These are phyloP conservation scores for Leccinum pachyderme DNA, from an alignment of 1,284 basidiomycete genomes.

Conservation along the genomic window DNA sequence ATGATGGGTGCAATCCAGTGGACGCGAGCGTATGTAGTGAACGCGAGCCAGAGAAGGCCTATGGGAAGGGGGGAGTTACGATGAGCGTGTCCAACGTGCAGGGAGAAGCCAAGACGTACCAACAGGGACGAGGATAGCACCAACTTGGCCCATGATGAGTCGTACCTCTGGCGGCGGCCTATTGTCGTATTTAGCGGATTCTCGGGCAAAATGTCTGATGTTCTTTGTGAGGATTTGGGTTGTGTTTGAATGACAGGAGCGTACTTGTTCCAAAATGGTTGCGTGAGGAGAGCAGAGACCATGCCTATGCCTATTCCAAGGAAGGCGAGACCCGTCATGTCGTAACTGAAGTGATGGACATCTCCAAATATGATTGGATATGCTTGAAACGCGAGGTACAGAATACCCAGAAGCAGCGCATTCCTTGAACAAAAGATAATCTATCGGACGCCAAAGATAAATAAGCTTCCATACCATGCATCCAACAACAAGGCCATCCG, in stretches of 20 bases:
- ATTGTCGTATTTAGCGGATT: slow-evolving; percentile 34
- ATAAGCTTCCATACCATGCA: slow-evolving; percentile 39
- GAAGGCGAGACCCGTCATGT: slow-evolving; percentile 57
- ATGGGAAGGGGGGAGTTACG: background rate
- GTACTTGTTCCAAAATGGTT: slow-evolving; percentile 53
- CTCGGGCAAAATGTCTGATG: slow-evolving; percentile 25
- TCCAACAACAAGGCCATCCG: slow-evolving; percentile 75
- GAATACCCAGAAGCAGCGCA: slow-evolving; percentile 59
- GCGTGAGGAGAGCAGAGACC: slow-evolving; percentile 43
- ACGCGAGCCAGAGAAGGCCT: slow-evolving; percentile 72
- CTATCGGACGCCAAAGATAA: background rate
- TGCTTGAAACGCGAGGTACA: slow-evolving; percentile 62
- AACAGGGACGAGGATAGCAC: slow-evolving; percentile 66
- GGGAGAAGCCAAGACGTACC: slow-evolving; percentile 32
- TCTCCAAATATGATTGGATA: slow-evolving; percentile 56
- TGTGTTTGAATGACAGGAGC: background rate
- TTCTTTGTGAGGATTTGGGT: background rate
- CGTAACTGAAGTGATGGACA: slow-evolving; percentile 50
- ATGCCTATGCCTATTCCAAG: slow-evolving; percentile 63
- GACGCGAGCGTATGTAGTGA: slow-evolving; percentile 63
- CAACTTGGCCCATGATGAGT: slow-evolving; percentile 66
- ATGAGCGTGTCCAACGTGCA: background rate
- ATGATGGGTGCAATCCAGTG: slow-evolving; percentile 51
- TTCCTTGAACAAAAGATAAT: slow-evolving; percentile 35
- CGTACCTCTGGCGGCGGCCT: slow-evolving; percentile 66